Evolutionary conservation across 306 rosid genomes (phyloP).

Genomic region (Pueraria montana): DNA sequence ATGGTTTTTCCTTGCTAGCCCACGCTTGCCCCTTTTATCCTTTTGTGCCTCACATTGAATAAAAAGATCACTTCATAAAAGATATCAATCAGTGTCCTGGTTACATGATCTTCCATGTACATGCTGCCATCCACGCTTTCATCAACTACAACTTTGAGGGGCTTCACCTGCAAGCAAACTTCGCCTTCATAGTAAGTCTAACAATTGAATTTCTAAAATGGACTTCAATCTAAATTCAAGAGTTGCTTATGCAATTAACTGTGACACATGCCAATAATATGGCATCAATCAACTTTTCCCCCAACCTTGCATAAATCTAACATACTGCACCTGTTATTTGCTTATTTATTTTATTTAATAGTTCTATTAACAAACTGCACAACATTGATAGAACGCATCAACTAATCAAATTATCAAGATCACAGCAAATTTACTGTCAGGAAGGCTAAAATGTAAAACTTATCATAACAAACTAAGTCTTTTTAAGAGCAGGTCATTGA

Average conservation of each 20-base stretch:
- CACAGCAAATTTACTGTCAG: slow-evolving; percentile 7
- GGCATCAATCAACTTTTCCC: slow-evolving; percentile 14
- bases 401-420: slow-evolving; percentile 21
- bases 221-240: slow-evolving; percentile 20
- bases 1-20: background rate
- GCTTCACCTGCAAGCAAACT: slow-evolving; percentile 52
- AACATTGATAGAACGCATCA: slow-evolving; percentile 4
- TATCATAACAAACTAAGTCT: slow-evolving; percentile 20
- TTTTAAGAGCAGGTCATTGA: slow-evolving; percentile 11
- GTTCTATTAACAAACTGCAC: slow-evolving; percentile 11
- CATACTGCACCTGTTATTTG: background rate
- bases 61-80: slow-evolving; percentile 3
- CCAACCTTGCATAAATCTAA: slow-evolving; percentile 14
- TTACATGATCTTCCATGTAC: slow-evolving; percentile 36
- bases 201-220: background rate
- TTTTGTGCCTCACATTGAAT: slow-evolving; percentile 29
- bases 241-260: slow-evolving; percentile 30
- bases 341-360: background rate
- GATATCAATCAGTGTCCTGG: slow-evolving; percentile 13
- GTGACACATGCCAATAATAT: slow-evolving; percentile 13
- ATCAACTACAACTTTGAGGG: slow-evolving; percentile 34
- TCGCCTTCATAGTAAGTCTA: slow-evolving; percentile 7
- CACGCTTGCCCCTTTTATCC: slow-evolving; percentile 21
- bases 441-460: slow-evolving; percentile 1
- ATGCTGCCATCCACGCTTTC: slow-evolving; percentile 44